Evolutionary conservation across 1,139 yeast species (phyloP), one percentile per base, ranked within the genome.

Genomic region (Geotrichum restrictum): DNA sequence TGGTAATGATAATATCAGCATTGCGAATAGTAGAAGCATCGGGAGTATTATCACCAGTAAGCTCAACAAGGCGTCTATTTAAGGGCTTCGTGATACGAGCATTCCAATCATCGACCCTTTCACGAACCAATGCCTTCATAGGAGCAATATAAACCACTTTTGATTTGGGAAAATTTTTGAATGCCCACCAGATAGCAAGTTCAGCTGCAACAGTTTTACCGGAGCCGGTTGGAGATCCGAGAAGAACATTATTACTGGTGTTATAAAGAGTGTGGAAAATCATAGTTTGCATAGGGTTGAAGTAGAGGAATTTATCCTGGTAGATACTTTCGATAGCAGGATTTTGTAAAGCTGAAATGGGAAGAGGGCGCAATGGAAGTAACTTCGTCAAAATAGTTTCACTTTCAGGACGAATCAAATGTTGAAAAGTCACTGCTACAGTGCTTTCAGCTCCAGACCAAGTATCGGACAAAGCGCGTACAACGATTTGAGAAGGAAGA

Each of bases 251-350:
- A 2, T 84, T 79, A 59, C 85, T 81, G 1, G 85, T 72, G 65
- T 93, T 84, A 69, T 91, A 94, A 43, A 94, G 71, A 0, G 96
- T 80, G 64, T 91, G 96, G 70, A 94, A 94, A 0, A 86, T 81
- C 98, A 93, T 93, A 0, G 98, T 91, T 70, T 94, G 98, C 96
- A 94, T 91, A 4, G 98, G 98, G 65, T 94, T 94, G 76, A 94
- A 94, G 68, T 87, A 93, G 53, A 79, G 79, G 74, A 93, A 93
- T 58, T 80, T 81, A 5, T 69, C 57, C 1, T 72, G 66, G 66
- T 93, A 93, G 40, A 91, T 83, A 1, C 74, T 67, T 65, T 89
- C 96, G 46, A 88, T 70, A 18, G 77, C 73, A 0, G 76, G 72
- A 64, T 89, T 76, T 56, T 89, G 88, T 33, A 93, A 74, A 0